Conservation (phyloP, 2,329 filamentous ascomycete genomes). For the Coccinonectria pachysandricola region DNA sequence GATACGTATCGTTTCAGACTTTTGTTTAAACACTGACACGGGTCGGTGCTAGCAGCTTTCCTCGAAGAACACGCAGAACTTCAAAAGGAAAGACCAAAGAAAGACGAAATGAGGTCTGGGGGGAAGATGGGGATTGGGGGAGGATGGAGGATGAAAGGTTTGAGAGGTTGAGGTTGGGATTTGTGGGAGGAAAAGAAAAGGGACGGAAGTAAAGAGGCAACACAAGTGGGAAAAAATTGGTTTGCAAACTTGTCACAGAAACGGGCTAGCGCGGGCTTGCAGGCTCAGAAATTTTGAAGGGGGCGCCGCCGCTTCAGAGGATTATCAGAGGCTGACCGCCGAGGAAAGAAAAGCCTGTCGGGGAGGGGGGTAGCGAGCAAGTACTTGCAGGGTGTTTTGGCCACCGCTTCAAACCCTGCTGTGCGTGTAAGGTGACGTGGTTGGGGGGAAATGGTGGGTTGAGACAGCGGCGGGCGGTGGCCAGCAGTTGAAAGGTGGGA, state of each 20-base stretch:
- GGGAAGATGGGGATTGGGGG: slow-evolving; percentile 21
- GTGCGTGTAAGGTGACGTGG: no score
- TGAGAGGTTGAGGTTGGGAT: slow-evolving; percentile 22
- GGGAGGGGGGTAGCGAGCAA: slow-evolving; percentile 6
- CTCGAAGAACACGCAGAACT: slow-evolving; percentile 34
- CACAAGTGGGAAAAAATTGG: slow-evolving; percentile 24
- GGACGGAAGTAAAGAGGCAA: slow-evolving; percentile 23
- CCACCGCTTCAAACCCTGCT: no score
- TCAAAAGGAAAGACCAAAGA: slow-evolving; percentile 37
- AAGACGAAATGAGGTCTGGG: slow-evolving; percentile 24
- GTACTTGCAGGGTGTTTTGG: slow-evolving; percentile 7
- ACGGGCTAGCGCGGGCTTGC: slow-evolving; percentile 20
- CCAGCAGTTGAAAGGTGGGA: no score
- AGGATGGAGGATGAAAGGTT: slow-evolving; percentile 20
- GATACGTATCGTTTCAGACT: no score
- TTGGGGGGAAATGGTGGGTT: no score
- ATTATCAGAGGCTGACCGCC: no score
- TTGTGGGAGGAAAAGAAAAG: slow-evolving; percentile 25
- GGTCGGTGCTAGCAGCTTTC: slow-evolving; percentile 25
- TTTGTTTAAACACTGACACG: slow-evolving; percentile 20
- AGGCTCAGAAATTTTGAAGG: slow-evolving; percentile 16
- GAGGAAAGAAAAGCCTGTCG: no score
- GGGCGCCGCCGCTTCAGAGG: slow-evolving; percentile 1
- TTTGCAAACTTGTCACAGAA: slow-evolving; percentile 19
- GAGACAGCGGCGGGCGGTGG: no score